phyloP scores from a whole-genome alignment of 2,329 filamentous ascomycete species.

The Beauveria bassiana region DNA sequence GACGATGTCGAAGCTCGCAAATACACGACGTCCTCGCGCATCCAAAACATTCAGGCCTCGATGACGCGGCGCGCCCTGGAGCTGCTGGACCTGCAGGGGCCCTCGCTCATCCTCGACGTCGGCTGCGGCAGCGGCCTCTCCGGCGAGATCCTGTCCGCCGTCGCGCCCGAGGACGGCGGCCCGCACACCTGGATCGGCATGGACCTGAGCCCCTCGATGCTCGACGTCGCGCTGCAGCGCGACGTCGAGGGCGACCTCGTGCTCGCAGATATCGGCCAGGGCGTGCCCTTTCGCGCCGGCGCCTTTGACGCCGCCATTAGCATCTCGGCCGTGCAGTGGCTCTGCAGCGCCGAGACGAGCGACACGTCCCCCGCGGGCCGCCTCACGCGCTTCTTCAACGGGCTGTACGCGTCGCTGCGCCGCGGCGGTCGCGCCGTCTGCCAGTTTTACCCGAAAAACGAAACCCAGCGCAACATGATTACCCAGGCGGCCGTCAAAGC shows the following conservation, averaged over 20 bases:
- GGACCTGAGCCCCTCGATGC: constrained; percentile 92
- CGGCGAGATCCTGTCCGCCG: constrained; percentile 81
- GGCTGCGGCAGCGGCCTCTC: constrained; percentile 93
- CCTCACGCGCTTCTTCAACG: constrained; percentile 82
- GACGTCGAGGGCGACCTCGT: constrained; percentile 93
- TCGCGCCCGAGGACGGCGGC: constrained; percentile 62
- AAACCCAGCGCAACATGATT: constrained; percentile 86
- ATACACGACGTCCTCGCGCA: constrained; percentile 93
- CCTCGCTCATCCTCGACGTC: constrained; percentile 90
- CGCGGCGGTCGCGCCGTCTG: constrained; percentile 86
- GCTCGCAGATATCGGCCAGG: constrained; percentile 90
- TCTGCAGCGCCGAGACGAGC: constrained; percentile 88
- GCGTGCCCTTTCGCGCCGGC: constrained; percentile 85
- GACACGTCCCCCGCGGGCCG: constrained; percentile 75
- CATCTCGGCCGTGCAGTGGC: constrained; percentile 96
- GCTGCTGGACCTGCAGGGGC: constrained; percentile 70
- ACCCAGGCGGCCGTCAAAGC: constrained; percentile 82
- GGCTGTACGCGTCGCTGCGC: constrained; percentile 75
- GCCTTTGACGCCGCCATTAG: constrained; percentile 92
- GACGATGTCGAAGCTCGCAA: constrained; percentile 92
- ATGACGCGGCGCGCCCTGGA: constrained; percentile 94
- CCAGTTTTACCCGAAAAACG: constrained; percentile 98
- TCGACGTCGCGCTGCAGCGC: constrained; percentile 85
- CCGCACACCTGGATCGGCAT: constrained; percentile 96
- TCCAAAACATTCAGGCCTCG: constrained; percentile 86